phyloP scores from a whole-genome alignment of 1,284 basidiomycete genomes.

The Stygiomarasmius scandens region DNA sequence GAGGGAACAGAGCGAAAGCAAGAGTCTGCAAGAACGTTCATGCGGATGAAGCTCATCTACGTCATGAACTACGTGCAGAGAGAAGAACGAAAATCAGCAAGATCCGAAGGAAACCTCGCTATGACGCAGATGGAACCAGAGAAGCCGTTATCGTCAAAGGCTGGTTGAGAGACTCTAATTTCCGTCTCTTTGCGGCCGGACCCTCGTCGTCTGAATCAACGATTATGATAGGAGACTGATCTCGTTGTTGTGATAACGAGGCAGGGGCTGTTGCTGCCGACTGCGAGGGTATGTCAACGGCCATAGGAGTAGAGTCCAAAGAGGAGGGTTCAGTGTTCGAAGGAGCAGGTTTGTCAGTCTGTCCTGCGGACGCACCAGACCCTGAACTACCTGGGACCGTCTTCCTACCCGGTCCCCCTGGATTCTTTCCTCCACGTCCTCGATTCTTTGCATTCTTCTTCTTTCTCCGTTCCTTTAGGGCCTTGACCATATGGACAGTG shows the following conservation, averaged over 20 bases:
- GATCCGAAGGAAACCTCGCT: not conserved
- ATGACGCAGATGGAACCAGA: not conserved
- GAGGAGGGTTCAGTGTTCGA: not conserved
- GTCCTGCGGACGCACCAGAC: too few relatives aligned
- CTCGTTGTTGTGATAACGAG: slow-evolving; percentile 24
- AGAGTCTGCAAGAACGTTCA: too few relatives aligned
- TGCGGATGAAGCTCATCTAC: too few relatives aligned
- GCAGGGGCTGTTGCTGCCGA: slow-evolving; percentile 14
- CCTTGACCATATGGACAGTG: slow-evolving; percentile 83
- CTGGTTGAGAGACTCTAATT: slow-evolving; percentile 32
- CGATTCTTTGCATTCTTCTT: slow-evolving; percentile 56
- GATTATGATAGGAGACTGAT: slow-evolving; percentile 49
- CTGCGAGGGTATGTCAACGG: slow-evolving; percentile 28
- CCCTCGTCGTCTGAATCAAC: slow-evolving; percentile 61
- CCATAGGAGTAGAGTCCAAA: slow-evolving; percentile 13
- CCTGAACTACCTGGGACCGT: too few relatives aligned
- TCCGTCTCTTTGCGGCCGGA: slow-evolving; percentile 58
- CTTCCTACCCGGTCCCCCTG: slow-evolving; percentile 31
- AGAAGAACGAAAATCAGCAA: too few relatives aligned
- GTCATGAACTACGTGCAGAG: too few relatives aligned
- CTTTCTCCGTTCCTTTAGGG: slow-evolving; percentile 76
- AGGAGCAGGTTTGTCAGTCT: not conserved
- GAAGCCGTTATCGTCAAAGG: not conserved
- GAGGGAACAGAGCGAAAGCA: too few relatives aligned
- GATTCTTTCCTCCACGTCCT: slow-evolving; percentile 32